Conservation (phyloP, 257 asterid species). For the Haberlea rhodopensis region DNA sequence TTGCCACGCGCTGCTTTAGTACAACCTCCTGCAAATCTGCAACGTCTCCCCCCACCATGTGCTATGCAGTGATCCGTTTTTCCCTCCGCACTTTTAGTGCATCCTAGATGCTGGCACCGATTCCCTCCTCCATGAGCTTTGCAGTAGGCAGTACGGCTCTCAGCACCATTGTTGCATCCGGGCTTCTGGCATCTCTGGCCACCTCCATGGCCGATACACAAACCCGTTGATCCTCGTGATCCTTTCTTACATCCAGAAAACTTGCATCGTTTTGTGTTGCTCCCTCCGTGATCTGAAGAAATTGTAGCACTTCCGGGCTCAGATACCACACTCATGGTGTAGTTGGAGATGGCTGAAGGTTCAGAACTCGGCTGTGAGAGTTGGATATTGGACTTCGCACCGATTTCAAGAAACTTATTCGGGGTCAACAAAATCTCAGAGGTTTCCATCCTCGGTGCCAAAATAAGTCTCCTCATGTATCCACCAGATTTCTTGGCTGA, state of each 20-base stretch:
- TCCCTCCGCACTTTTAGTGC: slow-evolving; percentile 93
- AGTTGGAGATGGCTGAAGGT: slow-evolving; percentile 56
- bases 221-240: slow-evolving; percentile 80
- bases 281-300: slow-evolving; percentile 42
- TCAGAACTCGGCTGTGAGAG: slow-evolving; percentile 58
- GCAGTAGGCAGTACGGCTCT: slow-evolving; percentile 85
- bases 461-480: slow-evolving; percentile 67
- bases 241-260: slow-evolving; percentile 67
- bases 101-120: slow-evolving; percentile 71
- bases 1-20: slow-evolving; percentile 84
- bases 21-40: slow-evolving; percentile 65
- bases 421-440: slow-evolving; percentile 21
- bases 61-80: slow-evolving; percentile 79
- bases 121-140: slow-evolving; percentile 90
- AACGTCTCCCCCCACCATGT: slow-evolving; percentile 86
- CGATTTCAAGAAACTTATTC: slow-evolving; percentile 28
- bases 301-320: slow-evolving; percentile 46
- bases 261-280: slow-evolving; percentile 59
- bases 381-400: slow-evolving; percentile 43
- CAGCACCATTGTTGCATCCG: slow-evolving; percentile 83
- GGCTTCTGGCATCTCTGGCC: slow-evolving; percentile 89
- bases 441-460: slow-evolving; percentile 57
- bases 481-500: slow-evolving; percentile 94
- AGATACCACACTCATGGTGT: slow-evolving; percentile 60
- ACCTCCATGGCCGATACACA: slow-evolving; percentile 91